These are phyloP conservation scores for Melanomma pulvis-pyrius DNA, from an alignment of 495 filamentous ascomycete genomes.

Conservation along the genomic window DNA sequence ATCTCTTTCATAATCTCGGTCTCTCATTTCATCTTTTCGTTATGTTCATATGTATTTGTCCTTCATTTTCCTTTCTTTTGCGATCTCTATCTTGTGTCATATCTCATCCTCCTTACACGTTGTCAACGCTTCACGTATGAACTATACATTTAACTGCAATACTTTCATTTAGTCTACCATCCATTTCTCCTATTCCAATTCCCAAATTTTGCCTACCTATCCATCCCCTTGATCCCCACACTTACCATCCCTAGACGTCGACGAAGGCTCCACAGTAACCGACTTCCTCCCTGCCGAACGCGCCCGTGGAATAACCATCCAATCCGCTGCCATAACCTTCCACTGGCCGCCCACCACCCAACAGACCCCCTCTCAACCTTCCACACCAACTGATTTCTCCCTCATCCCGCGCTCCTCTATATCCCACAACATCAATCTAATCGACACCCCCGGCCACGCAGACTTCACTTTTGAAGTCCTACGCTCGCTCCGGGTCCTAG, in stretches of 20 bases:
- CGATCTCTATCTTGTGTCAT: no score
- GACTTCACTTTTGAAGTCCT: conserved; percentile 99
- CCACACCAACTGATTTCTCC: background rate
- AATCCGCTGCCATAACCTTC: conserved; percentile 95
- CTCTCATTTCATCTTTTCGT: background rate
- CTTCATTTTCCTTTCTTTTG: no score
- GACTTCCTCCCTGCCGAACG: conserved; percentile 97
- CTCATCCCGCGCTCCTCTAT: conserved; percentile 17
- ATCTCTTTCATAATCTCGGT: background rate
- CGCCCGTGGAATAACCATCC: conserved; percentile 93
- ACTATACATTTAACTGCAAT: no score
- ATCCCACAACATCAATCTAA: conserved; percentile 81
- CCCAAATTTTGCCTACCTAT: background rate
- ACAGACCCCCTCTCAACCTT: background rate
- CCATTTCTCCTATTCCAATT: background rate
- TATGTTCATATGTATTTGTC: background rate
- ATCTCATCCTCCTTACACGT: no score
- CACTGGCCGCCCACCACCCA: conserved; percentile 65
- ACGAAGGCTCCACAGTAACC: conserved; percentile 95
- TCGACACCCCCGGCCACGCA: conserved; percentile 96
- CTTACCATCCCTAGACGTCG: conserved; percentile 69
- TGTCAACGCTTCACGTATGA: no score
- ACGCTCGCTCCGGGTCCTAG: conserved; percentile 86
- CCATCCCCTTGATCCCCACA: background rate
- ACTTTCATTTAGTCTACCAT: no score